Evolutionary conservation across 768 basidiomycete species (phyloP).

Genomic region (Agaricus sinodeliciosus): DNA sequence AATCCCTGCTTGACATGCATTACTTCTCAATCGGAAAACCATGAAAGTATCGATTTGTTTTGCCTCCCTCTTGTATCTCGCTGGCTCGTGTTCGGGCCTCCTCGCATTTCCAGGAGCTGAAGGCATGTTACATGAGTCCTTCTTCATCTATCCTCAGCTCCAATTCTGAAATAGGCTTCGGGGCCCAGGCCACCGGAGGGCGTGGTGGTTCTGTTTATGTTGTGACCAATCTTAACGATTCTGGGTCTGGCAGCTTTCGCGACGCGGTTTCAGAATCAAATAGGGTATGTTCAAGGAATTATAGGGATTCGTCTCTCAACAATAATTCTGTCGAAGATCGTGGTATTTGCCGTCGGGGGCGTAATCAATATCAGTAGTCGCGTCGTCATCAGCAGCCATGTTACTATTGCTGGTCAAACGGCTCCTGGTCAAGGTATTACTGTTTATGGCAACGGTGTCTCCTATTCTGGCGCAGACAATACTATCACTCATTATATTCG

Average conservation of each 20-base stretch:
- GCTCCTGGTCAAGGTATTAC: slow-evolving; percentile 33
- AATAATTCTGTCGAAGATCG: slow-evolving; percentile 17
- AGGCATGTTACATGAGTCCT: slow-evolving; percentile 11
- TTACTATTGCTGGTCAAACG: slow-evolving; percentile 29
- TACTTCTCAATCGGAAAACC: neutral
- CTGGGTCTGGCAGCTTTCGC: slow-evolving; percentile 27
- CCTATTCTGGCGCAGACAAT: slow-evolving; percentile 24
- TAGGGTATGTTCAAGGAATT: slow-evolving; percentile 13
- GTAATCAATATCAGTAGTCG: slow-evolving; percentile 24
- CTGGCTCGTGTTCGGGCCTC: slow-evolving; percentile 18
- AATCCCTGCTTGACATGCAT: neutral
- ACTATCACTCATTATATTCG: slow-evolving; percentile 23
- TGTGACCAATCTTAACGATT: slow-evolving; percentile 28
- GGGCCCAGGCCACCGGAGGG: slow-evolving; percentile 26
- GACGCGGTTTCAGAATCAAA: slow-evolving; percentile 27
- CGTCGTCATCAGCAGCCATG: slow-evolving; percentile 24
- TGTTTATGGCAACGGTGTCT: slow-evolving; percentile 27
- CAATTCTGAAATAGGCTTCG: slow-evolving; percentile 19
- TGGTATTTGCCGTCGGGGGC: slow-evolving; percentile 28
- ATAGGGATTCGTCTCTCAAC: neutral
- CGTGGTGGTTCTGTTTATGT: slow-evolving; percentile 26
- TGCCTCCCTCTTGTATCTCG: slow-evolving; percentile 8
- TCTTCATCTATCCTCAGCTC: neutral
- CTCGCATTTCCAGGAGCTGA: slow-evolving; percentile 28
- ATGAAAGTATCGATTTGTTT: slow-evolving; percentile 6